phyloP scores from a whole-genome alignment of 139 green algal species.

The Auxenochlorella protothecoides region DNA sequence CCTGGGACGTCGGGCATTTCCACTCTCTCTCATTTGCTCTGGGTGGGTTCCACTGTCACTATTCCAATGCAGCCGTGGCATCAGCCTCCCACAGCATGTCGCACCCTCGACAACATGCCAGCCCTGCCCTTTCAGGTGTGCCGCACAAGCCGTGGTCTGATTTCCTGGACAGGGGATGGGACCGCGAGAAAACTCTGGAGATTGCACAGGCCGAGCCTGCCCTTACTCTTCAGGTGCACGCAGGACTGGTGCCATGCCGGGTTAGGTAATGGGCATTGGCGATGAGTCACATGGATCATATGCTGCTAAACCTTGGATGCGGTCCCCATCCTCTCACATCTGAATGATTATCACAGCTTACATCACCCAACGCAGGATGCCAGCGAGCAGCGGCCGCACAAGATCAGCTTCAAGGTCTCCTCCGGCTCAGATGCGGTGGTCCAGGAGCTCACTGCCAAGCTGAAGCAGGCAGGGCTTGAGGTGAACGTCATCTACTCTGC shows the following conservation, averaged over 20 bases:
- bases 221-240: too few relatives aligned
- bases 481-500: constrained; percentile 76
- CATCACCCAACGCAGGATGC: constrained; percentile 32
- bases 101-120: not conserved
- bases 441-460: constrained; percentile 23
- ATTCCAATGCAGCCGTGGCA: not conserved
- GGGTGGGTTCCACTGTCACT: not conserved
- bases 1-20: not conserved
- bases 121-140: not conserved
- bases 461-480: constrained; percentile 19
- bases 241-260: too few relatives aligned
- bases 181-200: constrained; percentile 14
- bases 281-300: too few relatives aligned
- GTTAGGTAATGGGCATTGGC: too few relatives aligned
- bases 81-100: not conserved
- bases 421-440: constrained; percentile 7
- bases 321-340: too few relatives aligned
- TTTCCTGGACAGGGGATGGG: constrained; percentile 46
- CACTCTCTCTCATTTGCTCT: not conserved
- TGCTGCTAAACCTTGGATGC: too few relatives aligned
- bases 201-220: not conserved
- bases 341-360: too few relatives aligned
- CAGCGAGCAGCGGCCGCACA: constrained; percentile 81
- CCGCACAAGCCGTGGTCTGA: constrained; percentile 55
- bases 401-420: constrained; percentile 72